A percentile compares a stretch with the other conserved stretches of the same genome.
These are phyloP conservation scores for Zostera marina DNA, from an alignment of 116 monocot genomes.

Conservation along the genomic window DNA sequence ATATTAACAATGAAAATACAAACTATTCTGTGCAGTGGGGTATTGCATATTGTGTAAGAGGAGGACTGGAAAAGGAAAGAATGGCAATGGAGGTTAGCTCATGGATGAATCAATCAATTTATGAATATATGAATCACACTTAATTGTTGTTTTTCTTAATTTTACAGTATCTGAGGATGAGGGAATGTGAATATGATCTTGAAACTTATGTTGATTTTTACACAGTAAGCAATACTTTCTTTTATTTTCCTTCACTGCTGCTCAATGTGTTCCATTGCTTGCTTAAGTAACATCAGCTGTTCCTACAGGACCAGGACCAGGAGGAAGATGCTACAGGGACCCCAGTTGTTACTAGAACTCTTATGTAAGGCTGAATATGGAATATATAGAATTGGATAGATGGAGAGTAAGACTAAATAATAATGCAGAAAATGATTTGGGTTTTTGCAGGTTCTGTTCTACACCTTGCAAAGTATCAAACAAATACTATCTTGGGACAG, in stretches of 20 bases:
- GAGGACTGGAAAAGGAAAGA: constrained; percentile 52
- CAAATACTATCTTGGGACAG: constrained; percentile 89
- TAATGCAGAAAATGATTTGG: background rate
- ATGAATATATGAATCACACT: background rate
- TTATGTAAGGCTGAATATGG: constrained; percentile 53
- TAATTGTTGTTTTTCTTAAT: background rate
- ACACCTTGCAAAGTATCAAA: constrained; percentile 60
- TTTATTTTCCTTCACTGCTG: too few species aligned
- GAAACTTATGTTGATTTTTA: constrained; percentile 63
- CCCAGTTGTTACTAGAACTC: constrained; percentile 50
- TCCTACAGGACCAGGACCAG: too few species aligned
- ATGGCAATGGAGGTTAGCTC: constrained; percentile 51
- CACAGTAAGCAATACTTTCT: constrained; percentile 22
- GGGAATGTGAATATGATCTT: constrained; percentile 91
- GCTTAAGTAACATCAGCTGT: too few species aligned
- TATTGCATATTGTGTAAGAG: constrained; percentile 73
- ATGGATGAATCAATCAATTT: background rate
- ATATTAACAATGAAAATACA: too few species aligned
- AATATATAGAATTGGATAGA: background rate
- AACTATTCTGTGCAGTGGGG: constrained; percentile 31
- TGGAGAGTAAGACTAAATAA: background rate
- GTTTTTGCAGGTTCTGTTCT: constrained; percentile 58
- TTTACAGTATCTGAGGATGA: constrained; percentile 78
- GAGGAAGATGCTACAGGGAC: constrained; percentile 27
- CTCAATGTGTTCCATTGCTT: background rate